A percentile compares a stretch with the other conserved stretches of the same genome.
phyloP scores from a whole-genome alignment of 148 eudicot species.

The Heliamphora exappendiculata region DNA sequence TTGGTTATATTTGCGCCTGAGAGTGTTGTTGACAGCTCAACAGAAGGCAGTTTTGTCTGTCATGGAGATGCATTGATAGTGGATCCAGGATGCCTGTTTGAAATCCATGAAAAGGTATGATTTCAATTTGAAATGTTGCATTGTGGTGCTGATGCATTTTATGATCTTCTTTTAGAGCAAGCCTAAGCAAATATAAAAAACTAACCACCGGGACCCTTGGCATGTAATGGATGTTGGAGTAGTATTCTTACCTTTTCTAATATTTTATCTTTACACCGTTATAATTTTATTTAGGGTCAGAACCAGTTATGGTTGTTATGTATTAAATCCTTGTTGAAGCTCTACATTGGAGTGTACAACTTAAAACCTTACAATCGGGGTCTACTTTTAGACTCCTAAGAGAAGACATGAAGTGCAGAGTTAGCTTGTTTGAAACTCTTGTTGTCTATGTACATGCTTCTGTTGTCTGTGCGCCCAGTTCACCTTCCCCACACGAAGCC shows the following conservation, averaged over 20 bases:
- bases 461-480: background rate
- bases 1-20: slow-evolving; percentile 69
- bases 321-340: background rate
- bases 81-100: slow-evolving; percentile 86
- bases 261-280: background rate
- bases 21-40: slow-evolving; percentile 15
- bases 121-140: background rate
- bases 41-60: slow-evolving; percentile 32
- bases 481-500: background rate
- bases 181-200: background rate
- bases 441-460: background rate
- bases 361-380: background rate
- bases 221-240: background rate
- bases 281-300: background rate
- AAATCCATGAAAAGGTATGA: slow-evolving; percentile 58
- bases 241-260: background rate
- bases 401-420: background rate
- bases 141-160: background rate
- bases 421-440: background rate
- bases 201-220: background rate
- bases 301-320: background rate
- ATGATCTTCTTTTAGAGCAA: background rate
- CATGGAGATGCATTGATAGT: slow-evolving; percentile 83
- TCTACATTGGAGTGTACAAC: background rate
- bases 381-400: background rate